phyloP scores from a whole-genome alignment of 192 early-diverging fungal genomes.

The Jimgerdemannia flammicorona region DNA sequence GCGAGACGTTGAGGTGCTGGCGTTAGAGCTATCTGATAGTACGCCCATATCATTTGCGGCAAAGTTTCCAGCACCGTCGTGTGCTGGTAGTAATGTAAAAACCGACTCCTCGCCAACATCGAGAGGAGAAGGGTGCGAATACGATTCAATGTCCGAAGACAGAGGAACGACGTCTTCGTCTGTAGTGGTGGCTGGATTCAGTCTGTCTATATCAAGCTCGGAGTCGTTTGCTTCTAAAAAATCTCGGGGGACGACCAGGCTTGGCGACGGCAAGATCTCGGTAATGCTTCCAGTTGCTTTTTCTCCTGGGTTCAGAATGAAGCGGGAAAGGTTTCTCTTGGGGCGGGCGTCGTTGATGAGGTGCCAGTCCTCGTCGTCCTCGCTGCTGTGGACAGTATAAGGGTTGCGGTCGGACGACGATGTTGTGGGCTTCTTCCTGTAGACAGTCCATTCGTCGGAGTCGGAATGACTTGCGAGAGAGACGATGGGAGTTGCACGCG shows the following conservation, averaged over 20 bases:
- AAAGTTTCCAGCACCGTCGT: constrained; percentile 35
- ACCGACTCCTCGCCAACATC: neutral
- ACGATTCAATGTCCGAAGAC: neutral
- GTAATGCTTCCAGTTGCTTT: neutral
- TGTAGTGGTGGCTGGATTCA: neutral
- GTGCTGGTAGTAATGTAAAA: constrained; percentile 20
- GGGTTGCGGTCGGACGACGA: too few species aligned
- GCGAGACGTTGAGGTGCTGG: neutral
- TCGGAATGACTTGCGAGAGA: neutral
- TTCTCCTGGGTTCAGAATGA: neutral
- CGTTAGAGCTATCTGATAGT: neutral
- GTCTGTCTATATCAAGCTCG: neutral
- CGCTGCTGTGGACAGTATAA: neutral
- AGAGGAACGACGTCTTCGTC: neutral
- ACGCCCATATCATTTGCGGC: constrained; percentile 6
- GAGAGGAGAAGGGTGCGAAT: neutral
- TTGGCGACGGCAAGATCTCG: neutral
- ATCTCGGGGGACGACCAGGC: neutral
- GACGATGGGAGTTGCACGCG: neutral
- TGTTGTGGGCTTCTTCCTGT: neutral
- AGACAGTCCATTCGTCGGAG: neutral
- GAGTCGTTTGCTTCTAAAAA: neutral
- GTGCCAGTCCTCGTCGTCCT: neutral
- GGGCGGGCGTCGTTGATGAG: neutral
- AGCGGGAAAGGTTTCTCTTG: neutral